A percentile compares a stretch with the other conserved stretches of the same genome.
These are phyloP conservation scores for Trichosporon sp. DNA, from an alignment of 1,284 basidiomycete species.

Conservation along the genomic window DNA sequence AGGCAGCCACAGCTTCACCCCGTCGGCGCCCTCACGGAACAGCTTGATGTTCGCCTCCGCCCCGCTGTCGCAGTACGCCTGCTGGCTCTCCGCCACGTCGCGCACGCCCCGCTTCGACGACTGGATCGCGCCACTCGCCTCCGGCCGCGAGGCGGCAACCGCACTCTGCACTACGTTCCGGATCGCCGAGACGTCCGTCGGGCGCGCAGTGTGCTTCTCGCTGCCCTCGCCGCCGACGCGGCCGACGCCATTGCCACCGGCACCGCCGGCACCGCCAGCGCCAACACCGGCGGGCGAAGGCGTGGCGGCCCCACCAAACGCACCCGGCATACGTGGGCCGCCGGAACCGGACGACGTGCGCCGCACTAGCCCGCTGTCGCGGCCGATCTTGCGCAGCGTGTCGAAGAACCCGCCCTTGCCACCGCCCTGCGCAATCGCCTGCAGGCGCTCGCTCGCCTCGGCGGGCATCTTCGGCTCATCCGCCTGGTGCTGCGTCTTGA, in stretches of 20 bases:
- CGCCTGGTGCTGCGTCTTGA: background rate
- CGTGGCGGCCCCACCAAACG: background rate
- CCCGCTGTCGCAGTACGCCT: conserved; percentile 76
- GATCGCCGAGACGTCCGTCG: conserved; percentile 30
- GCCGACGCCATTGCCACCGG: background rate
- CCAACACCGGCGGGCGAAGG: background rate
- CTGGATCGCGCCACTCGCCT: conserved; percentile 54
- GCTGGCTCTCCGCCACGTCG: conserved; percentile 66
- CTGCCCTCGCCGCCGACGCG: background rate
- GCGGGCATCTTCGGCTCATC: background rate
- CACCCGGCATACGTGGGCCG: conserved; percentile 1
- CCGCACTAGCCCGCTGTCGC: background rate
- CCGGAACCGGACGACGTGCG: conserved; percentile 4
- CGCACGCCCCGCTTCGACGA: conserved; percentile 65
- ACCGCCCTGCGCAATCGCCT: background rate
- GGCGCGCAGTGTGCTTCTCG: conserved; percentile 19
- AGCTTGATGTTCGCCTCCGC: conserved; percentile 64
- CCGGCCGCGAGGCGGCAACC: conserved; percentile 63
- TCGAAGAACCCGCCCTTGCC: background rate
- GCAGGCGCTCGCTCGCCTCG: background rate
- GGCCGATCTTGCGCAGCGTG: conserved; percentile 1
- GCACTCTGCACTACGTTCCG: conserved; percentile 58
- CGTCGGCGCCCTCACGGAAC: background rate
- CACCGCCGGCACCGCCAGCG: background rate
- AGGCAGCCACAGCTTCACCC: background rate